phyloP scores from a whole-genome alignment of 2,329 filamentous ascomycete species.

The Clarireedia paspali region DNA sequence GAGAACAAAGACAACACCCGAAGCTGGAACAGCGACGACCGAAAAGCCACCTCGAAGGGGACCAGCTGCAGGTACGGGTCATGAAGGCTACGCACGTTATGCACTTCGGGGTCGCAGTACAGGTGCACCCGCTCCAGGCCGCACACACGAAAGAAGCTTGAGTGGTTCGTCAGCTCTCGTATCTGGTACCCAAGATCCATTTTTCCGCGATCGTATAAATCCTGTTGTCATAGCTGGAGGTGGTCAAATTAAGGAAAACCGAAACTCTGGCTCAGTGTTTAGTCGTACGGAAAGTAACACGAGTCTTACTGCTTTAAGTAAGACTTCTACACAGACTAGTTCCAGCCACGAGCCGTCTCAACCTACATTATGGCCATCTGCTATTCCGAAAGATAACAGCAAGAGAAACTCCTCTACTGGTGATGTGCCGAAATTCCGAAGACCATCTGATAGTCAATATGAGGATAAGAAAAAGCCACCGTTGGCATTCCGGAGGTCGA shows the following conservation, averaged over 20 bases:
- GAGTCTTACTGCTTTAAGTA: conserved; percentile 37
- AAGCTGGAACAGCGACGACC: conserved; percentile 40
- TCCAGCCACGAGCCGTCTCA: conserved; percentile 32
- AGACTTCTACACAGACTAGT: conserved; percentile 28
- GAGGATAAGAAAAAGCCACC: conserved; percentile 46
- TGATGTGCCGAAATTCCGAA: conserved; percentile 16
- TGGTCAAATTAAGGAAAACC: conserved; percentile 53
- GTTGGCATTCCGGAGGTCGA: conserved; percentile 47
- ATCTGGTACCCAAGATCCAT: conserved; percentile 45
- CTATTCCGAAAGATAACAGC: conserved; percentile 35
- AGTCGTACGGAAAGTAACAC: conserved; percentile 43
- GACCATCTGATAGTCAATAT: conserved; percentile 48
- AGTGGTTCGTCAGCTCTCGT: conserved; percentile 39
- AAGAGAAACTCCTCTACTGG: conserved; percentile 14
- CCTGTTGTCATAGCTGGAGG: conserved; percentile 57
- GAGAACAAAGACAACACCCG: conserved; percentile 56
- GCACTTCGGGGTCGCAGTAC: conserved; percentile 55
- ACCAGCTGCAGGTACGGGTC: conserved; percentile 84
- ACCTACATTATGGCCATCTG: conserved; percentile 46
- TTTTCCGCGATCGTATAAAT: conserved; percentile 54
- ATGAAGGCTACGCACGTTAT: conserved; percentile 74
- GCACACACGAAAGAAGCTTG: conserved; percentile 32
- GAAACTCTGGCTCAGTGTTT: conserved; percentile 45
- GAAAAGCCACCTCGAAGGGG: conserved; percentile 61
- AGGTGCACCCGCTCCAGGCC: conserved; percentile 42